A percentile compares a stretch with the other conserved stretches of the same genome.
phyloP scores from a whole-genome alignment of 371 early-diverging fungal species.

The Pancytospora epiphaga region DNA sequence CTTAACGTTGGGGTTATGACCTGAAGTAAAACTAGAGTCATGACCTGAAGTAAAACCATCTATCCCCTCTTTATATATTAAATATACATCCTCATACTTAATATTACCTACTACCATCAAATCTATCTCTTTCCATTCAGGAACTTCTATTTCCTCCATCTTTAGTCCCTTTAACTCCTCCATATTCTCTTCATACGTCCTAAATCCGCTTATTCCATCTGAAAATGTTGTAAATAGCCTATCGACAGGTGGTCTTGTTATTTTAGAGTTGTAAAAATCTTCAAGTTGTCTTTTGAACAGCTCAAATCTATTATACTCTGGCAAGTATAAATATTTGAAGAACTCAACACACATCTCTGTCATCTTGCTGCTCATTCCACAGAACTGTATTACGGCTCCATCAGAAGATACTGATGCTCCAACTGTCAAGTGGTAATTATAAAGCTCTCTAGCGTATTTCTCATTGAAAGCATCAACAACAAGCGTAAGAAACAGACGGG shows the following conservation, averaged over 20 bases:
- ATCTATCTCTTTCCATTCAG: conserved; percentile 2
- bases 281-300: conserved; percentile 33
- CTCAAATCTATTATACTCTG: conserved; percentile 30
- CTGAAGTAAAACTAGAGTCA: not conserved
- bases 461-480: conserved; percentile 26
- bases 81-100: not conserved
- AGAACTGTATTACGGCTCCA: conserved; percentile 13
- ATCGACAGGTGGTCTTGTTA: conserved; percentile 24
- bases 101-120: conserved; percentile 28
- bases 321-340: conserved; percentile 14
- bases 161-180: conserved; percentile 5
- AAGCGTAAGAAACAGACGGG: conserved; percentile 19
- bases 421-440: conserved; percentile 6
- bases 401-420: not conserved
- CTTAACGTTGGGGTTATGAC: not conserved
- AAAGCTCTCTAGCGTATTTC: conserved; percentile 31
- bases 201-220: not conserved
- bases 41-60: not conserved
- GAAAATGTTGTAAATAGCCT: conserved; percentile 7
- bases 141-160: not conserved
- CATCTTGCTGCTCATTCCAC: conserved; percentile 29
- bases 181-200: conserved; percentile 20
- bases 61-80: conserved; percentile 7
- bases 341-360: conserved; percentile 38
- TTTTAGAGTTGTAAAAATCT: conserved; percentile 12